phyloP scores from a whole-genome alignment of 441 rosid species.

The Adansonia grandidieri region DNA sequence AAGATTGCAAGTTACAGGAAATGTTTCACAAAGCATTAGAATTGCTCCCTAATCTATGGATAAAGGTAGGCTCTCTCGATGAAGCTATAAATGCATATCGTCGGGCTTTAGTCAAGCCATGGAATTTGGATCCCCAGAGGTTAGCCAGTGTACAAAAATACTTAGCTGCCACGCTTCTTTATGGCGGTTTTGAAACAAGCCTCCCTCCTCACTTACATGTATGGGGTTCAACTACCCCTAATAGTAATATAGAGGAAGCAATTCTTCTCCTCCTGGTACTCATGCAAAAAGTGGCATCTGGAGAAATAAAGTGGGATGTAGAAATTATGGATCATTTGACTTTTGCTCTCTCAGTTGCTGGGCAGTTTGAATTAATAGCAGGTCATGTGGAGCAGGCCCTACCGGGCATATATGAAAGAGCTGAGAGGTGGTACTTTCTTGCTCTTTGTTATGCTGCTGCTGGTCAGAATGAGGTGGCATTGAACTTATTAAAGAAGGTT shows the following conservation, averaged over 20 bases:
- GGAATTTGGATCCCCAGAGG: constrained; percentile 81
- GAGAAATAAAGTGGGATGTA: constrained; percentile 76
- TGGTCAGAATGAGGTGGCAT: constrained; percentile 65
- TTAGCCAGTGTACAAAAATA: constrained; percentile 75
- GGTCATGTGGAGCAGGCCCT: constrained; percentile 70
- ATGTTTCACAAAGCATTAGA: constrained; percentile 78
- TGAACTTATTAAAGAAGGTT: constrained; percentile 71
- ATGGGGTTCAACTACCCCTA: constrained; percentile 48
- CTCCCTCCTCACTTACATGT: constrained; percentile 47
- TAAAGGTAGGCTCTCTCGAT: constrained; percentile 60
- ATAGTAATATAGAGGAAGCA: constrained; percentile 77
- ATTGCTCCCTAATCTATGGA: constrained; percentile 80
- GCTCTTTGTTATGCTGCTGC: constrained; percentile 87
- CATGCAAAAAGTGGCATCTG: constrained; percentile 62
- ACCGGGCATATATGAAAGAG: constrained; percentile 69
- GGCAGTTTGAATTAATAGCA: constrained; percentile 69
- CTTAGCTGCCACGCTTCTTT: constrained; percentile 73
- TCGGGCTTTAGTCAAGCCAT: constrained; percentile 67
- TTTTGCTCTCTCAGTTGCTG: constrained; percentile 73
- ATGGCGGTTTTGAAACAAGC: constrained; percentile 70
- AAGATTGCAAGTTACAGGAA: constrained; percentile 75
- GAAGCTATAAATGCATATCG: constrained; percentile 77
- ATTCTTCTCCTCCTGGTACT: constrained; percentile 72
- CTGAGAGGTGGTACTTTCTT: constrained; percentile 85
- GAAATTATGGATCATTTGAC: constrained; percentile 83